A percentile compares a stretch with the other conserved stretches of the same genome.
phyloP scores from a whole-genome alignment of 257 asterid genomes.

The Knoxia roxburghii region DNA sequence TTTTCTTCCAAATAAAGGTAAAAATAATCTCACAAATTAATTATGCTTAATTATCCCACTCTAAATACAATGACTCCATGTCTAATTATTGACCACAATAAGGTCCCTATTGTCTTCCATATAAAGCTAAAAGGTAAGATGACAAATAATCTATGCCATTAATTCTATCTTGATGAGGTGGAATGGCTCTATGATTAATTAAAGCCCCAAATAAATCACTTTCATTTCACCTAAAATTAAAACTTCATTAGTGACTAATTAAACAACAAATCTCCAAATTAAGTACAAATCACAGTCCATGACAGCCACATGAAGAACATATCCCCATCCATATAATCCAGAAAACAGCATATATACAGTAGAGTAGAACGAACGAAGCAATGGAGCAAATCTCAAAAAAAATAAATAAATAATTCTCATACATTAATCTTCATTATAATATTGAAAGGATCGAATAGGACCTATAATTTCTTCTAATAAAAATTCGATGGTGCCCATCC shows the following conservation, averaged over 20 bases:
- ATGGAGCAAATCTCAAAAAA: background rate
- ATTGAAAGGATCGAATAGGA: constrained; percentile 20
- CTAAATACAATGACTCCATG: too few species aligned
- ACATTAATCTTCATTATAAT: constrained; percentile 3
- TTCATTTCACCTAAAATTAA: background rate
- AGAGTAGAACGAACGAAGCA: background rate
- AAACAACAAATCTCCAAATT: background rate
- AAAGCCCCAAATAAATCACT: background rate
- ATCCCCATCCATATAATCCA: background rate
- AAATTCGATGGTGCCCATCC: too few species aligned
- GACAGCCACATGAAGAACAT: background rate
- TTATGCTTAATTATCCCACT: too few species aligned
- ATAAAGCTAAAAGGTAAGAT: background rate
- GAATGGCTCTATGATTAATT: background rate
- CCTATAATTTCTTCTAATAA: background rate
- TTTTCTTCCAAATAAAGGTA: too few species aligned
- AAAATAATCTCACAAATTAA: too few species aligned
- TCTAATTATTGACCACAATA: too few species aligned
- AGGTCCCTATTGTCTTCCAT: too few species aligned
- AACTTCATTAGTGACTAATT: background rate
- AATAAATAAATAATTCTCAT: background rate
- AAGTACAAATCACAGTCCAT: background rate
- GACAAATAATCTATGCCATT: background rate
- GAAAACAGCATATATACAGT: background rate
- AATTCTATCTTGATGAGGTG: background rate